phyloP scores from a whole-genome alignment of 306 rosid genomes.

The Mucuna pruriens region DNA sequence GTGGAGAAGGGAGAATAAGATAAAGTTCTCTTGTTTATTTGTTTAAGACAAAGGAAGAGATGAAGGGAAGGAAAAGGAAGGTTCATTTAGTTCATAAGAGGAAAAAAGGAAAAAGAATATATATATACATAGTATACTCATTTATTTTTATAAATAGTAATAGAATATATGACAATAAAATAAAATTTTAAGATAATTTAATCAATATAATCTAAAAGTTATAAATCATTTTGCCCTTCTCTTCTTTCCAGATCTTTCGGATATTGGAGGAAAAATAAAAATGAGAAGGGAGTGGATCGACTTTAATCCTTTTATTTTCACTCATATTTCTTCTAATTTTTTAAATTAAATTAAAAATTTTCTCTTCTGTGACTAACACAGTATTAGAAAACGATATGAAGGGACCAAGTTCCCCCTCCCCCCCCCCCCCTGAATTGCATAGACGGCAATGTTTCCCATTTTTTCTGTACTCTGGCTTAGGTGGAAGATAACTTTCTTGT shows the following conservation, averaged over 20 bases:
- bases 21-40: not conserved
- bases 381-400: constrained; percentile 20
- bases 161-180: not conserved
- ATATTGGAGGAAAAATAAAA: too few relatives aligned
- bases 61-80: not conserved
- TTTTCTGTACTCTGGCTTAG: not conserved
- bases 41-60: not conserved
- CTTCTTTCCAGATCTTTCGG: too few relatives aligned
- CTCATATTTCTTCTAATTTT: too few relatives aligned
- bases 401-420: not conserved
- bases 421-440: not conserved
- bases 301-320: too few relatives aligned
- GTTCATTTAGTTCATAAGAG: not conserved
- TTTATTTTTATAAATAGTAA: not conserved
- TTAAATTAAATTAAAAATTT: too few relatives aligned
- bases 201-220: not conserved
- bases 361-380: not conserved
- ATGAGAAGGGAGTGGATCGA: too few relatives aligned
- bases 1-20: not conserved
- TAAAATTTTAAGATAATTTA: not conserved
- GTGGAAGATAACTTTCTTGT: not conserved
- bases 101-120: not conserved
- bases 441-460: not conserved
- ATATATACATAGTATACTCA: too few relatives aligned
- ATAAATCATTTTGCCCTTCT: too few relatives aligned